Evolutionary conservation across 139 green algal species (phyloP).

Genomic region (Micromonas commoda): DNA sequence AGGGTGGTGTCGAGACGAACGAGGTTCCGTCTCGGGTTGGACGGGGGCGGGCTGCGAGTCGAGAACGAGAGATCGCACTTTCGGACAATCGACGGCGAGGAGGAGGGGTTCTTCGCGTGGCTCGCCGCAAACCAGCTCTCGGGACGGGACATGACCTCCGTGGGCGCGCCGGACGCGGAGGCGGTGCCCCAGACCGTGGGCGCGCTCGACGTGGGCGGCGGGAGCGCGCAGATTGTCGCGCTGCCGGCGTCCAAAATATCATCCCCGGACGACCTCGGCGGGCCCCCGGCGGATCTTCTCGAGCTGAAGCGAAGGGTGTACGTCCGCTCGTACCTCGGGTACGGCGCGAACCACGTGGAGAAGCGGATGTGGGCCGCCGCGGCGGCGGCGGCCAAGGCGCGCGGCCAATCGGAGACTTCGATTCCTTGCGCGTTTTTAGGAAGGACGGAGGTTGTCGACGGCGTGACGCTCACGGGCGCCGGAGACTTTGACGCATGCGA

Average conservation of each 20-base stretch:
- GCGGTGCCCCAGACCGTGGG: conserved; percentile 7
- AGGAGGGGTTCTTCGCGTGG: conserved; percentile 29
- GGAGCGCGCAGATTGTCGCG: conserved; percentile 12
- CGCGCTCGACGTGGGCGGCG: conserved; percentile 27
- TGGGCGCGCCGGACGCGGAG: neutral
- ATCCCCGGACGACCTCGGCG: too few species aligned
- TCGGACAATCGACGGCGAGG: conserved; percentile 10
- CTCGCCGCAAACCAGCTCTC: conserved; percentile 22
- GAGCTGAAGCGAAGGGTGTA: neutral
- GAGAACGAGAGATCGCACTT: too few species aligned
- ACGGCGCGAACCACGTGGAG: conserved; percentile 27
- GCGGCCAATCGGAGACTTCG: neutral
- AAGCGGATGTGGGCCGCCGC: neutral
- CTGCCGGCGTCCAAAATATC: neutral
- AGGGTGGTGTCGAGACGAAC: neutral
- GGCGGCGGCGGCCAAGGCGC: neutral
- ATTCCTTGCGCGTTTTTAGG: neutral
- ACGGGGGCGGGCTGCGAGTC: neutral
- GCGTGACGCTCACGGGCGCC: neutral
- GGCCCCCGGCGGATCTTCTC: neutral
- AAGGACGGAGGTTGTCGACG: neutral
- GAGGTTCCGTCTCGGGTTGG: neutral
- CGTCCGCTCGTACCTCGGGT: conserved; percentile 14
- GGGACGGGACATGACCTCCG: neutral
- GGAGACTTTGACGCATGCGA: conserved; percentile 1